These are phyloP conservation scores for Nepenthes mirabilis DNA, from an alignment of 148 eudicot genomes.

Conservation along the genomic window DNA sequence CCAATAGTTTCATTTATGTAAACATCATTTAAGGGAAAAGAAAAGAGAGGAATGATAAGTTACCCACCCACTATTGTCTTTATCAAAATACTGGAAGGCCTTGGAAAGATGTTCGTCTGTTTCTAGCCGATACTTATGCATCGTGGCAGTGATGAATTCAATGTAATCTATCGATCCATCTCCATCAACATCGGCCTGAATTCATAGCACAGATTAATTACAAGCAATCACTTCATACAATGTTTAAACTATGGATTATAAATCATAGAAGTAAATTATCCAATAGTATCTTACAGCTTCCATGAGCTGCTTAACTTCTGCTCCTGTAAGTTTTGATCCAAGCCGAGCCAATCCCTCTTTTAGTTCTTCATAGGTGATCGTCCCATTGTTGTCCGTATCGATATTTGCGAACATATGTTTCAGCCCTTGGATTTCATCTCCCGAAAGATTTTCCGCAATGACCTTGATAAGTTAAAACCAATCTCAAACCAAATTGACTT, in stretches of 20 bases:
- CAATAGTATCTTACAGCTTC: conserved; percentile 61
- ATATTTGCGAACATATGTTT: conserved; percentile 79
- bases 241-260: not conserved
- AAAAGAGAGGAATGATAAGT: too few relatives aligned
- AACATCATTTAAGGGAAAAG: too few relatives aligned
- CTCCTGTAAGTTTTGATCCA: conserved; percentile 78
- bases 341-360: conserved; percentile 68
- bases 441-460: conserved; percentile 71
- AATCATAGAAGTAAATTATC: not conserved
- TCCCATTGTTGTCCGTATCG: conserved; percentile 72
- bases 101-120: conserved; percentile 68
- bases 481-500: not conserved
- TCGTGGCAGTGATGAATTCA: conserved; percentile 80
- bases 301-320: conserved; percentile 82
- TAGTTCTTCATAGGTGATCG: conserved; percentile 85
- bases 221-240: not conserved
- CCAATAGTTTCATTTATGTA: too few relatives aligned
- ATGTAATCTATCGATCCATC: conserved; percentile 86
- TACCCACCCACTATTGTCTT: conserved; percentile 66
- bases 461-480: conserved; percentile 22
- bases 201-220: not conserved
- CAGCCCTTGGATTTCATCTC: conserved; percentile 79
- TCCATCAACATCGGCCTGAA: conserved; percentile 87
- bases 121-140: conserved; percentile 84
- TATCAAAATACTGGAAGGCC: conserved; percentile 74